Evolutionary conservation across 306 rosid species (phyloP), one percentile per base, ranked within the genome.

Genomic region (Ormosia semicastrata): DNA sequence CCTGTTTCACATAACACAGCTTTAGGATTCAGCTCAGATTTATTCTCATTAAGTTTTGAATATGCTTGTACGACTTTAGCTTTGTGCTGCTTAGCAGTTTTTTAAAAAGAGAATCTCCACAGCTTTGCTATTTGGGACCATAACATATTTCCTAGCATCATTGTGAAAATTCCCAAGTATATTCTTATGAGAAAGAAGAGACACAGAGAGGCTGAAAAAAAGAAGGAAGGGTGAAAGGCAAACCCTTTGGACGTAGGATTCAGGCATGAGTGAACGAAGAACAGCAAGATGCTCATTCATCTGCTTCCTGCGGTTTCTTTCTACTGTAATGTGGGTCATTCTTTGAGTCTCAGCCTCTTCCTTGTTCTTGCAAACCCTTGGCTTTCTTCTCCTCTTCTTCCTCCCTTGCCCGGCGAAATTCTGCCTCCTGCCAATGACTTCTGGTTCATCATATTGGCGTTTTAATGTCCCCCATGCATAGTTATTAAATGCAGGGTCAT

Each of bases 341-440:
- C 99, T 93, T 41, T 95, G 99, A 1, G 91, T 90, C 84, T 95
- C 99, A 53, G 97, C 94, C 46, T 93, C 97, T 81, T 95, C 99
- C 73, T 88, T 92, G 87, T 91, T 93, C 87, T 93, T 95, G 73
- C 92, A 92, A 63, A 86, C 87, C 82, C 90, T 95, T 37, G 94
- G 78, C 83, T 88, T 92, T 39, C 98, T 89, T 77, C 86, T 93
- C 74, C 99, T 89, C 86, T 86, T 95, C 89, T 87, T 93, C 85
- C 84, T 84, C 66, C 83, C 85, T 88, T 82, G 89, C 18, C 15
- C 85, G 5, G 18, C 85, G 29, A 75, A 39, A 74, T 44, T 79
- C 69, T 57, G 88, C 79, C 33, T 64, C 66, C 59, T 10, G 7
- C 47, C 66, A 39, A 65, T 3, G 6, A 9, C n/a, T 54, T 83